Percentiles rank a stretch among this genome's conserved stretches.
phyloP scores from a whole-genome alignment of 1,139 yeast genomes.

The Yamadazyma atmosphaerica region DNA sequence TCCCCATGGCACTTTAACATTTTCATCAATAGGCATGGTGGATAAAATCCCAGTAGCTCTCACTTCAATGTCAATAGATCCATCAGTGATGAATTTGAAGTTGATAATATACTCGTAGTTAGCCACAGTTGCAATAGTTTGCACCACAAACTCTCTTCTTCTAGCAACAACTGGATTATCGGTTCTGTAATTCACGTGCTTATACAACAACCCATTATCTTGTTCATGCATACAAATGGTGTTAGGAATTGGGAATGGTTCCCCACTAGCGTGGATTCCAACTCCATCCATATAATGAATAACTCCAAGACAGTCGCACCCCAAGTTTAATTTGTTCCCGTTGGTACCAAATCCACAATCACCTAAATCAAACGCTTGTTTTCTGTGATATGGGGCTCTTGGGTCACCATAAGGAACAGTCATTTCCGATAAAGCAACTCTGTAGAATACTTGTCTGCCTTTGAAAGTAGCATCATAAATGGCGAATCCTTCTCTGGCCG shows the following conservation, averaged over 20 bases:
- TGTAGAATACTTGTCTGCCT: conserved; percentile 79
- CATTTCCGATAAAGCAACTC: conserved; percentile 83
- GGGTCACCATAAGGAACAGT: conserved; percentile 93
- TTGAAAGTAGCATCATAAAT: conserved; percentile 75
- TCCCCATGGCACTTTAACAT: conserved; percentile 77
- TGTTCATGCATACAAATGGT: conserved; percentile 90
- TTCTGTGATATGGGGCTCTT: conserved; percentile 86
- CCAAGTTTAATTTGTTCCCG: conserved; percentile 73
- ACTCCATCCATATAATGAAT: conserved; percentile 76
- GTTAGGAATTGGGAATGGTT: conserved; percentile 64
- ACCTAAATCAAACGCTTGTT: conserved; percentile 90
- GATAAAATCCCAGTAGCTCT: conserved; percentile 88
- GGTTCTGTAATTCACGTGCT: conserved; percentile 85
- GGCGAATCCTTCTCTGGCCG: conserved; percentile 83
- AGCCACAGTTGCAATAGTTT: conserved; percentile 87
- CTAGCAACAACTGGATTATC: conserved; percentile 73
- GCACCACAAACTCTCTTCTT: conserved; percentile 82
- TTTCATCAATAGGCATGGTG: conserved; percentile 81
- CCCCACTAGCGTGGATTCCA: conserved; percentile 62
- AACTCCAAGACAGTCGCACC: conserved; percentile 89
- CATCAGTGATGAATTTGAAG: conserved; percentile 79
- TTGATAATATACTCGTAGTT: conserved; percentile 85
- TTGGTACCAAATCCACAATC: conserved; percentile 86
- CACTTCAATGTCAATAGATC: conserved; percentile 78
- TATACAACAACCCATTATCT: conserved; percentile 72